These are phyloP conservation scores for Eutrema heterophyllum DNA, from an alignment of 345 rosid species.

Conservation along the genomic window DNA sequence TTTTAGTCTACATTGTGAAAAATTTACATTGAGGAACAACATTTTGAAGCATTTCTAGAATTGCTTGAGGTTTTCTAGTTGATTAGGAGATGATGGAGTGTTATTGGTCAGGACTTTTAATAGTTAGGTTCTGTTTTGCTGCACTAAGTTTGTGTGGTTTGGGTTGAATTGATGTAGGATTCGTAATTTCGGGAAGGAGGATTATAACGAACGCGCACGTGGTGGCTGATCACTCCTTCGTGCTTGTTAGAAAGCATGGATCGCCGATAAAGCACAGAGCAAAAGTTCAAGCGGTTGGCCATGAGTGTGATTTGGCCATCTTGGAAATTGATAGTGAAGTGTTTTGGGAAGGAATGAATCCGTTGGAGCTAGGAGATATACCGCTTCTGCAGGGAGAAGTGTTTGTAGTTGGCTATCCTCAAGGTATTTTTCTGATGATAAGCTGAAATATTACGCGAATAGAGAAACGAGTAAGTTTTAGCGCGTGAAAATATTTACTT, in stretches of 20 bases:
- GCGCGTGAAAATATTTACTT: background rate
- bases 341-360: conserved; percentile 45
- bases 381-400: conserved; percentile 74
- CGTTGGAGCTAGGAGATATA: conserved; percentile 71
- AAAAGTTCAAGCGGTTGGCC: conserved; percentile 64
- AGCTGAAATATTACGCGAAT: background rate
- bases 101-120: background rate
- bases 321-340: conserved; percentile 63
- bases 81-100: background rate
- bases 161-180: conserved; percentile 22
- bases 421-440: conserved; percentile 40
- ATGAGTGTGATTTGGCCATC: conserved; percentile 83
- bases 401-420: conserved; percentile 90
- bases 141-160: background rate
- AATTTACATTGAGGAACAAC: background rate
- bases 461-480: background rate
- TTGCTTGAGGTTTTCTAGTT: background rate
- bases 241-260: conserved; percentile 81
- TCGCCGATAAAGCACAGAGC: conserved; percentile 69
- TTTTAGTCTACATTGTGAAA: background rate
- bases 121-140: background rate
- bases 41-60: background rate
- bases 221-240: conserved; percentile 80
- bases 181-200: conserved; percentile 53
- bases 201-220: conserved; percentile 89